These are phyloP conservation scores for Dactylellina leptospora DNA, from an alignment of 2,329 filamentous ascomycete genomes.

Conservation along the genomic window DNA sequence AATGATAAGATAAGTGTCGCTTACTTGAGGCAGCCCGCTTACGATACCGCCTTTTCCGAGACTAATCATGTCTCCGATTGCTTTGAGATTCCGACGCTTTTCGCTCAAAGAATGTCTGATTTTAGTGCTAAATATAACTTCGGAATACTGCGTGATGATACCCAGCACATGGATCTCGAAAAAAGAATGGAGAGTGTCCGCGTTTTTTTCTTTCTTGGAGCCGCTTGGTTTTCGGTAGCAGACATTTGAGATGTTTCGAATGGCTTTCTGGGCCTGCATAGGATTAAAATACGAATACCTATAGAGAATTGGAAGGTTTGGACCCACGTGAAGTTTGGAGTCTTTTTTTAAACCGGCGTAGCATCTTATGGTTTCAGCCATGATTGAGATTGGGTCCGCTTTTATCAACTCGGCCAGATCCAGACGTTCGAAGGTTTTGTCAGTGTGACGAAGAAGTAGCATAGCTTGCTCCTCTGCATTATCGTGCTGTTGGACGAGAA, in stretches of 20 bases:
- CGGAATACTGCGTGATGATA: conserved; percentile 82
- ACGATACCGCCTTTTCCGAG: conserved; percentile 77
- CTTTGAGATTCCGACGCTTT: conserved; percentile 78
- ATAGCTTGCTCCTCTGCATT: conserved; percentile 68
- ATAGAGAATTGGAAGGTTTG: neutral
- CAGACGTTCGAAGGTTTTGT: conserved; percentile 70
- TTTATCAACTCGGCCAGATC: conserved; percentile 75
- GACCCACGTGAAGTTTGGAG: conserved; percentile 21
- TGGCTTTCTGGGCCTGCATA: conserved; percentile 29
- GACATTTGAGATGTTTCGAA: conserved; percentile 39
- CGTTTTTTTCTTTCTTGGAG: conserved; percentile 63
- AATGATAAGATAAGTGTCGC: too few species aligned
- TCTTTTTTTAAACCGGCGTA: conserved; percentile 30
- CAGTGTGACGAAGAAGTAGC: conserved; percentile 61
- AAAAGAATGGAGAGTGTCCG: conserved; percentile 74
- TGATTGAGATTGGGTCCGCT: conserved; percentile 76
- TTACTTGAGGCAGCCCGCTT: conserved; percentile 83
- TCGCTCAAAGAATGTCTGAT: conserved; percentile 70
- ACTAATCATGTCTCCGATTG: conserved; percentile 86
- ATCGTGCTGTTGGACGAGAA: conserved; percentile 65
- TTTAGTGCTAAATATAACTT: conserved; percentile 75
- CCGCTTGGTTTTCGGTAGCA: conserved; percentile 22
- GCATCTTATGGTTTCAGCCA: conserved; percentile 79
- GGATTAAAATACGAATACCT: neutral
- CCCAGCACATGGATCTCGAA: conserved; percentile 85